phyloP scores from a whole-genome alignment of 1,284 basidiomycete species.

The Volvariella volvacea region DNA sequence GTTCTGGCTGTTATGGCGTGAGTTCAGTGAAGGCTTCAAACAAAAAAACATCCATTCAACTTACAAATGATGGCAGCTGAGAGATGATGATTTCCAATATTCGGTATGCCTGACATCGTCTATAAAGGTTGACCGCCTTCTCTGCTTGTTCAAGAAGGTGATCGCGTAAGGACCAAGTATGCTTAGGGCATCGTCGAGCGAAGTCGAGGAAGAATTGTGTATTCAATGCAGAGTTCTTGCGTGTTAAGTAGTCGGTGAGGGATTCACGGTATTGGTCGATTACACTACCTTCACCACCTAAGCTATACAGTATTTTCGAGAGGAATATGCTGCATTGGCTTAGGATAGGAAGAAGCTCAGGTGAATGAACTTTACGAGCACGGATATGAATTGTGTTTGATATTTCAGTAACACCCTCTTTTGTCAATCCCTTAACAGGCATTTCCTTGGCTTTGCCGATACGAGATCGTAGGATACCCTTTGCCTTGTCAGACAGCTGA shows the following conservation, averaged over 20 bases:
- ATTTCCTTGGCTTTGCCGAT: conserved; percentile 73
- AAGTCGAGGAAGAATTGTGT: conserved; percentile 77
- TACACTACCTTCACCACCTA: conserved; percentile 35
- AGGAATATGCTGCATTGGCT: conserved; percentile 73
- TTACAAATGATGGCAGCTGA: conserved; percentile 49
- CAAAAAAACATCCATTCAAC: conserved; percentile 16
- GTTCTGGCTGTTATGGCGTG: not conserved
- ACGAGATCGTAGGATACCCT: conserved; percentile 69
- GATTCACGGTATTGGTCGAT: conserved; percentile 61
- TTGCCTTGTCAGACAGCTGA: conserved; percentile 83
- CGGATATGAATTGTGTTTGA: conserved; percentile 61
- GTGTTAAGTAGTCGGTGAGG: conserved; percentile 70
- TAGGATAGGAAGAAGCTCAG: conserved; percentile 60
- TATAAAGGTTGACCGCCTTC: conserved; percentile 68
- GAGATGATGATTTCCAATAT: conserved; percentile 65
- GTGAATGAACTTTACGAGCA: conserved; percentile 63
- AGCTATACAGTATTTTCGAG: conserved; percentile 48
- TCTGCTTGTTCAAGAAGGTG: conserved; percentile 49
- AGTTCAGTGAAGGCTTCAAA: too few relatives aligned
- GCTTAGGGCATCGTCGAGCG: conserved; percentile 58
- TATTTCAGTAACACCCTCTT: conserved; percentile 39
- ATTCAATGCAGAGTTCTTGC: conserved; percentile 78
- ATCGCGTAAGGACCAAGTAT: conserved; percentile 64
- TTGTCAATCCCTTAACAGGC: conserved; percentile 27
- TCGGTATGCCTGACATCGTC: conserved; percentile 69